phyloP scores from a whole-genome alignment of 768 basidiomycete species.

The Leccinum ochraceum region DNA sequence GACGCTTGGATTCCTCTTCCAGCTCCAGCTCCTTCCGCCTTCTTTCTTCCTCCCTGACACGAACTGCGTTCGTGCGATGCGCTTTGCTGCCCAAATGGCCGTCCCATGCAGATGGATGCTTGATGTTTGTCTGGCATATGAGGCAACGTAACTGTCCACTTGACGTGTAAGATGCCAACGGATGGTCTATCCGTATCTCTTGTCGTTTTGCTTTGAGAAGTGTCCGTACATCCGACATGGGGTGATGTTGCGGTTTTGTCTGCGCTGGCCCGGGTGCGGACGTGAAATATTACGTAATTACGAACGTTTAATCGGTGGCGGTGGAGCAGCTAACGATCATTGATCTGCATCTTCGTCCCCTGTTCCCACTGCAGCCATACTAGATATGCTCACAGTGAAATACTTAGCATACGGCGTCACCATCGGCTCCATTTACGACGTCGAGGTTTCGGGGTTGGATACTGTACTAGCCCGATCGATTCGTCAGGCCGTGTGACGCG shows the following conservation, averaged over 20 bases:
- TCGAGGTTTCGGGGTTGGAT: constrained; percentile 6
- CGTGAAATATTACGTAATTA: not conserved
- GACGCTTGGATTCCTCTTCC: constrained; percentile 37
- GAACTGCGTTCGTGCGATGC: constrained; percentile 67
- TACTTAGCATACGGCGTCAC: not conserved
- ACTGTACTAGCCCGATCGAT: too few relatives aligned
- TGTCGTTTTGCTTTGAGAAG: constrained; percentile 83
- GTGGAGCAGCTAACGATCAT: too few relatives aligned
- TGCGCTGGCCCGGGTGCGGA: not conserved
- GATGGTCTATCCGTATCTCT: constrained; percentile 71
- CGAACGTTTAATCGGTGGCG: too few relatives aligned
- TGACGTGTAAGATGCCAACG: constrained; percentile 66
- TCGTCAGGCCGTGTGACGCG: too few relatives aligned
- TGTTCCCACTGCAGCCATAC: too few relatives aligned
- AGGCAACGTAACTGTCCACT: constrained; percentile 70
- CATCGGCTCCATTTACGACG: not conserved
- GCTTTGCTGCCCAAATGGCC: constrained; percentile 82
- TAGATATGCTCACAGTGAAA: not conserved
- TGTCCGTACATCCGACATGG: constrained; percentile 79
- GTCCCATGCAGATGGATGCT: constrained; percentile 83
- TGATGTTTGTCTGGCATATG: constrained; percentile 62
- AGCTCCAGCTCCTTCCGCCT: constrained; percentile 38
- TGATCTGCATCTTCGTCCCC: too few relatives aligned
- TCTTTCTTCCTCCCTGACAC: constrained; percentile 57
- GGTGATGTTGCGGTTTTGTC: not conserved